Evolutionary conservation across 352 stramenopile species (phyloP).

Genomic region (Phytophthora citrophthora): DNA sequence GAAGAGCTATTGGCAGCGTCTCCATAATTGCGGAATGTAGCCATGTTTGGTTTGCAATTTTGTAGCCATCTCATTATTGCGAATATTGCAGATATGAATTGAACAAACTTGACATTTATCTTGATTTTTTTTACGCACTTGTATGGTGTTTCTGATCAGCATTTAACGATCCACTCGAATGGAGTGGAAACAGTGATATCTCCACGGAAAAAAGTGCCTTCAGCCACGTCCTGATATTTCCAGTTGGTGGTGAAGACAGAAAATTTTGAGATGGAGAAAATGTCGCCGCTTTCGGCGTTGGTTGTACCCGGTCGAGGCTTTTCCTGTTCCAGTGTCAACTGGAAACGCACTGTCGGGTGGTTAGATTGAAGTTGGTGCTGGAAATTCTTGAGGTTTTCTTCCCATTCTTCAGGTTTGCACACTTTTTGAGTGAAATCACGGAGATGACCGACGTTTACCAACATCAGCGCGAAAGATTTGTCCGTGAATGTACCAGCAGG

Average conservation of each 20-base stretch:
- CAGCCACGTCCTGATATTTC: constrained; percentile 42
- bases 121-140: neutral
- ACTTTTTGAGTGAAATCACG: constrained; percentile 30
- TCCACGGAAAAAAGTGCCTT: constrained; percentile 53
- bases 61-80: no score
- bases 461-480: constrained; percentile 42
- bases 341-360: constrained; percentile 45
- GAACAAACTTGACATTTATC: no score
- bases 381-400: constrained; percentile 31
- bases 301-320: constrained; percentile 25
- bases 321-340: constrained; percentile 46
- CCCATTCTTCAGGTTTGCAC: constrained; percentile 30
- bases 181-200: constrained; percentile 38
- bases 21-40: constrained; percentile 25
- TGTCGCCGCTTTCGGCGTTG: constrained; percentile 8
- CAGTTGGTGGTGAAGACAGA: constrained; percentile 47
- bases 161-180: constrained; percentile 40
- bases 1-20: constrained; percentile 29
- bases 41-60: neutral
- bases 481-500: constrained; percentile 24
- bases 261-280: constrained; percentile 47
- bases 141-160: constrained; percentile 10
- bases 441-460: constrained; percentile 44
- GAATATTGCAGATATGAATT: no score
- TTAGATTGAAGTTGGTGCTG: constrained; percentile 24